Evolutionary conservation across 345 rosid genomes (phyloP), one percentile per base, ranked within the genome.

Genomic region (Syzygium jambos): DNA sequence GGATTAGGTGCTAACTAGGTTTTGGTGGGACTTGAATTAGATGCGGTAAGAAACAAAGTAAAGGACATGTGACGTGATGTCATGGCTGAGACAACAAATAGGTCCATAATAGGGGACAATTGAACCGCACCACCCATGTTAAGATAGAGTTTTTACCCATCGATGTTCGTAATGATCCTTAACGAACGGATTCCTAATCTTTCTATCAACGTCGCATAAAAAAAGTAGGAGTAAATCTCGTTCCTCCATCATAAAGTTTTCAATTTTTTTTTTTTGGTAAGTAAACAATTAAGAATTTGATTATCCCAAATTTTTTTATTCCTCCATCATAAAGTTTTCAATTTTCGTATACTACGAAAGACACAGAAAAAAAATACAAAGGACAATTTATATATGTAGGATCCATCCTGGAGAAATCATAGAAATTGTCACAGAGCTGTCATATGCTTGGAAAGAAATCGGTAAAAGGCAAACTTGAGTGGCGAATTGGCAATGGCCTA

Each of bases 381-480:
- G 25, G 46, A 73, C 38, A 19, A 5, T 34, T 73, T 63, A 46
- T 16, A 6, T 52, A 30, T 63, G n/a, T 88, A 51, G 88, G 53
- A 86, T 86, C 85, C 84, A 46, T 29, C 38, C 49, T 2, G 88
- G 78, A 49, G 86, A 83, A 52, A n/a, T 53, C 29, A 38, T 29
- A n/a, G 22, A 56, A 30, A 30, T 2, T 38, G 53, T 77, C 88
- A 82, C 38, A 43, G 78, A 73, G 41, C 12, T 78, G 51, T 41
- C 78, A 41, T 19, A 73, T 34, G 86, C 85, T 68, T 83, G 85
- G 86, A 61, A 55, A 54, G 83, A 43, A 78, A 65, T 22, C 30
- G 43, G 41, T 15, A 11, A 73, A 38, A 61, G 9, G 80, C 80
- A 19, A 41, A 73, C 22, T 38, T 38, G 49, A 73, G 80, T 73